Conservation (phyloP, 148 eudicot species). For the Limonium bicolor region DNA sequence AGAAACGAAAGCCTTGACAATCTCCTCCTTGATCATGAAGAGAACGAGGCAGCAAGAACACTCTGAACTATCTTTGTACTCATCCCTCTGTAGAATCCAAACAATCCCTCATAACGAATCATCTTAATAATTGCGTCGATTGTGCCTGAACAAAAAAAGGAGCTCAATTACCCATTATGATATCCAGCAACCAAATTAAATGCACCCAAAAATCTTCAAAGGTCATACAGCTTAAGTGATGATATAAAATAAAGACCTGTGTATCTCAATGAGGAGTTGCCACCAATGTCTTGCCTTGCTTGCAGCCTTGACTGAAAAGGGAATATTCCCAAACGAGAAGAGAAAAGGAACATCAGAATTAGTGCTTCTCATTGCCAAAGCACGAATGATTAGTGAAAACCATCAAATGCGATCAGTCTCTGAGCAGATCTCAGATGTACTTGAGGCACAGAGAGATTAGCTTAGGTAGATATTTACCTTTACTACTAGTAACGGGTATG, state of each 20-base stretch:
- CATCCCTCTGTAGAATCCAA: conserved; percentile 89
- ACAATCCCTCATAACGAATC: conserved; percentile 65
- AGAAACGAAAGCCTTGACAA: conserved; percentile 42
- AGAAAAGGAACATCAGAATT: background rate
- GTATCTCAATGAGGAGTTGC: conserved; percentile 68
- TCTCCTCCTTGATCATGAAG: conserved; percentile 89
- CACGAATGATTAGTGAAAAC: background rate
- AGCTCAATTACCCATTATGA: background rate
- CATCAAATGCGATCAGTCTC: background rate
- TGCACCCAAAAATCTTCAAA: background rate
- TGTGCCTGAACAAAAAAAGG: conserved; percentile 35
- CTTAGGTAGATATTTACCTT: conserved; percentile 37
- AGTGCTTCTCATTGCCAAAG: background rate
- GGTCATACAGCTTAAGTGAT: background rate
- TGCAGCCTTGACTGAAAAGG: conserved; percentile 75
- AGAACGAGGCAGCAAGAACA: conserved; percentile 91
- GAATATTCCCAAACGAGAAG: background rate
- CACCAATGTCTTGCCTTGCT: conserved; percentile 58
- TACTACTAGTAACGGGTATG: conserved; percentile 89
- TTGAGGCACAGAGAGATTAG: background rate
- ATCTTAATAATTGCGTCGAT: conserved; percentile 77
- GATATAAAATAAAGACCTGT: conserved; percentile 32
- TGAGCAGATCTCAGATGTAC: no score
- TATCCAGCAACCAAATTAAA: background rate
- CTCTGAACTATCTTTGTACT: conserved; percentile 93